These are phyloP conservation scores for Yamadazyma phyllophila DNA, from an alignment of 805 yeast species.

Conservation along the genomic window DNA sequence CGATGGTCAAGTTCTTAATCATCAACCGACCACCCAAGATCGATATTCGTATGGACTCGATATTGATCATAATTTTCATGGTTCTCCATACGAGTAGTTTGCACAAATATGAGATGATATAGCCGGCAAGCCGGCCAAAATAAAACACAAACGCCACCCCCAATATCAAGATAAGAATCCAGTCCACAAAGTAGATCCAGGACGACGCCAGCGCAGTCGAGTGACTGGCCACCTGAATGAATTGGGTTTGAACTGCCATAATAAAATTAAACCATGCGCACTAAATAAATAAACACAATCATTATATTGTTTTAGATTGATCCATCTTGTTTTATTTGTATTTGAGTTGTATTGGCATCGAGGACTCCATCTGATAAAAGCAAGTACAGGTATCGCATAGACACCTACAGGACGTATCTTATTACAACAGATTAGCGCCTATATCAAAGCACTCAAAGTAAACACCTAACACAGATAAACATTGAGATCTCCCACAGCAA, in stretches of 20 bases:
- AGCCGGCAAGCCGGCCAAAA: constrained; percentile 71
- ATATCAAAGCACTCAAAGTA: no score
- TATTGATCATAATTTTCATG: constrained; percentile 54
- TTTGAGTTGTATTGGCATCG: no score
- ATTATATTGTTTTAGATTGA: no score
- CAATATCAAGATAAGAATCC: constrained; percentile 68
- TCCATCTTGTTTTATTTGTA: neutral
- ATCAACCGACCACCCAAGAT: constrained; percentile 80
- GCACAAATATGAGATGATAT: constrained; percentile 48
- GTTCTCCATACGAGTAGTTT: constrained; percentile 63
- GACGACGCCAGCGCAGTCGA: constrained; percentile 25
- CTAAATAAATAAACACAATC: neutral
- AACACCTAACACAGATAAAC: no score
- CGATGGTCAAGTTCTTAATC: constrained; percentile 69
- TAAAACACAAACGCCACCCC: constrained; percentile 68
- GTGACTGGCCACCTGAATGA: constrained; percentile 23
- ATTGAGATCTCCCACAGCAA: no score
- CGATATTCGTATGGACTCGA: constrained; percentile 76
- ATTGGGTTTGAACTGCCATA: constrained; percentile 24
- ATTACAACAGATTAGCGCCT: no score
- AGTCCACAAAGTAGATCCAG: constrained; percentile 78
- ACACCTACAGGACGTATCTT: no score
- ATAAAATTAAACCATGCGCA: constrained; percentile 10
- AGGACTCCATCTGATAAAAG: no score
- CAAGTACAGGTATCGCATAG: no score